Evolutionary conservation across 2,329 filamentous ascomycete genomes (phyloP), one percentile per base, ranked within the genome.

Genomic region (Ceratocystis ficicola): DNA sequence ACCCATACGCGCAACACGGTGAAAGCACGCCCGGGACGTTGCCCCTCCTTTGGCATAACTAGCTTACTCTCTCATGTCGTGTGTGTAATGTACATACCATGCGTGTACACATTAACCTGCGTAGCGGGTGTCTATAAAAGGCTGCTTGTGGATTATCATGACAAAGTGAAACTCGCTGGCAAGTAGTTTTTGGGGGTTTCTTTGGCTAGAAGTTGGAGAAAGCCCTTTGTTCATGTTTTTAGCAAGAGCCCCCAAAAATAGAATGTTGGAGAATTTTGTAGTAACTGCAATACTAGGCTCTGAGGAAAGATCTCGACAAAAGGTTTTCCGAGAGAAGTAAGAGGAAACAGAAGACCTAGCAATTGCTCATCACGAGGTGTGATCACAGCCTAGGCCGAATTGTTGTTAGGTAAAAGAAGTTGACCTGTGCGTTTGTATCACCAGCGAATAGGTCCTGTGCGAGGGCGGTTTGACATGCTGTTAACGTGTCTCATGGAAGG

Each of bases 401-500:
- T 59, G 55, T 20, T 30, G 30, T 59, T 59, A 59, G 55, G 55
- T 59, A 59, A 59, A n/a, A 36, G 55, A 59, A 41, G 12, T 59
- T 59, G 55, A 30, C 55, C 55, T 36, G 55, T 59, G 55, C 55
- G 55, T n/a, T 59, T 59, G 55, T 59, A 59, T n/a, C 55, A 59
- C 55, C 55, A 36, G 55, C 55, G 15, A 59, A 59, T 30, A 36
- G 55, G 32, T 36, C 8, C 48, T 52, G 48, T 52, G 25, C 48
- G 8, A 52, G 48, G 48, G 48, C 36, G 25, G 55, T 36, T 59
- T 59, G 55, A 59, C 55, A 36, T 59, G 28, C 17, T 59, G 28
- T 36, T 36, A 22, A 36, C 22, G 25, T 59, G 55, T 59, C 55
- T 32, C 30, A 59, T 59, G 28, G 15, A 59, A 32, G 22, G 17